phyloP scores from a whole-genome alignment of 345 rosid species.

The Ceriops decandra region DNA sequence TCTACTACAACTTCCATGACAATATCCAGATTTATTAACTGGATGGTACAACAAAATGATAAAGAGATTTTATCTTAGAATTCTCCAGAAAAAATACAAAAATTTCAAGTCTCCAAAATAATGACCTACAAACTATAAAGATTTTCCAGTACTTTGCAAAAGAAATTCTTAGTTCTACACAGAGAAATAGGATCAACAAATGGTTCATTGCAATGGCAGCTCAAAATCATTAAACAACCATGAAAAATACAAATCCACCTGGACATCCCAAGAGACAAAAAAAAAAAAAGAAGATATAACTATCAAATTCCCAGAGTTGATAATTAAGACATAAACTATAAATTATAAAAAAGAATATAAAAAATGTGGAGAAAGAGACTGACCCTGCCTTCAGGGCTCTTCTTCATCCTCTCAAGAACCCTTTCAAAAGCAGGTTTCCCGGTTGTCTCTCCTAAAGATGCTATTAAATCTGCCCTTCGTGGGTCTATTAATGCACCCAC shows the following conservation, averaged over 20 bases:
- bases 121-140: too few relatives aligned
- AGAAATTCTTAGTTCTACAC: too few relatives aligned
- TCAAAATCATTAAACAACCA: neutral
- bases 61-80: neutral
- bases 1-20: neutral
- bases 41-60: neutral
- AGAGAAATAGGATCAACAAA: too few relatives aligned
- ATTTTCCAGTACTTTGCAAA: too few relatives aligned
- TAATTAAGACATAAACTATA: too few relatives aligned
- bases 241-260: neutral
- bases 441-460: slow-evolving; percentile 70
- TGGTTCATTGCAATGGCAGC: neutral
- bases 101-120: too few relatives aligned
- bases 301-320: too few relatives aligned
- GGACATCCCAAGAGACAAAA: neutral
- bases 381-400: slow-evolving; percentile 58
- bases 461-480: slow-evolving; percentile 69
- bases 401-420: slow-evolving; percentile 67
- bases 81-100: neutral
- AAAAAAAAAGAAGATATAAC: too few relatives aligned
- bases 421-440: slow-evolving; percentile 68
- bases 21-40: neutral
- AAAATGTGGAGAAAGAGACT: slow-evolving; percentile 18
- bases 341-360: neutral
- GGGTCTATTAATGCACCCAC: slow-evolving; percentile 69